Percentiles rank a stretch among this genome's conserved stretches.
Evolutionary conservation across 495 filamentous ascomycete genomes (phyloP).

Genomic region (Filosporella fistucella): DNA sequence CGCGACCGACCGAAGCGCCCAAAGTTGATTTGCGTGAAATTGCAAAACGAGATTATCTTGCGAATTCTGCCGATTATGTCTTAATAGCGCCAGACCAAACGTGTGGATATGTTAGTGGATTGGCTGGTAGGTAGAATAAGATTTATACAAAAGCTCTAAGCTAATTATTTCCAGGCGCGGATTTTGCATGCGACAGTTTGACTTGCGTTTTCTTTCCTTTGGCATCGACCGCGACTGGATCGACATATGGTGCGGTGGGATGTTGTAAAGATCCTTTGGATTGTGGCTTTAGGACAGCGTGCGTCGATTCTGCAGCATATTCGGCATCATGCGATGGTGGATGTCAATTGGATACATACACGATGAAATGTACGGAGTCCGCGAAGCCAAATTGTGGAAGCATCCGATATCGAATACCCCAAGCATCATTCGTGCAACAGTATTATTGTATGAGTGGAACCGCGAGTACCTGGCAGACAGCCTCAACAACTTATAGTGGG

Average conservation of each 20-base stretch:
- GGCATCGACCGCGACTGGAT: not conserved
- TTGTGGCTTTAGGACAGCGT: not conserved
- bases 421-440: not conserved
- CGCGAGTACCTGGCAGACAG: not conserved
- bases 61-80: not conserved
- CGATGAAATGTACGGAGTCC: not conserved
- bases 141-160: too few species aligned
- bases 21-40: not conserved
- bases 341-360: not conserved
- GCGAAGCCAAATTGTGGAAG: not conserved
- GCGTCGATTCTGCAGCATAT: not conserved
- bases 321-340: not conserved
- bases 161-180: not conserved
- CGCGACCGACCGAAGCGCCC: not conserved
- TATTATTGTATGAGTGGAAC: not conserved
- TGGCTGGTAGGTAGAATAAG: not conserved
- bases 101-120: not conserved
- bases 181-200: not conserved
- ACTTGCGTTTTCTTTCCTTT: constrained; percentile 1
- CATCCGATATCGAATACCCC: constrained; percentile 1
- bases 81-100: not conserved
- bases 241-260: not conserved
- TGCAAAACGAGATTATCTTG: not conserved
- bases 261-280: not conserved
- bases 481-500: constrained; percentile 1